These are phyloP conservation scores for Dactylonectria macrodidyma DNA, from an alignment of 2,329 filamentous ascomycete genomes.

Conservation along the genomic window DNA sequence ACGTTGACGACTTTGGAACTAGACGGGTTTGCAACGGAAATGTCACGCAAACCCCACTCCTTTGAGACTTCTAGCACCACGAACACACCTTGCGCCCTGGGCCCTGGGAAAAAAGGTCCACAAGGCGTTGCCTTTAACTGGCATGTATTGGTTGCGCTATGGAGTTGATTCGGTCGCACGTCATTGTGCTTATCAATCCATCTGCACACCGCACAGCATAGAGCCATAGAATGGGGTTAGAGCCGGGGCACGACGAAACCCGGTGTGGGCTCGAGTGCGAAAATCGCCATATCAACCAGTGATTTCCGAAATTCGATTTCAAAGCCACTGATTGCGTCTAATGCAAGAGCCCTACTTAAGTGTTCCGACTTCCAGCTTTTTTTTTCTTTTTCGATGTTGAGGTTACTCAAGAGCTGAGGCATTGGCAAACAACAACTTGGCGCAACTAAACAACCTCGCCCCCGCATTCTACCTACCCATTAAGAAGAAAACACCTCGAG, in stretches of 20 bases:
- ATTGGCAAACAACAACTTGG: neutral
- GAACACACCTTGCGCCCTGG: neutral
- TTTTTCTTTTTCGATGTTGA: too few species aligned
- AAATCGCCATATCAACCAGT: neutral
- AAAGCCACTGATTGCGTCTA: neutral
- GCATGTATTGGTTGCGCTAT: conserved; percentile 5
- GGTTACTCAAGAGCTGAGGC: neutral
- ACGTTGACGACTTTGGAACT: neutral
- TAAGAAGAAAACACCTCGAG: neutral
- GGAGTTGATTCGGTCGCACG: conserved; percentile 17
- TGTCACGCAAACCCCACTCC: neutral
- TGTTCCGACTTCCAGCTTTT: neutral
- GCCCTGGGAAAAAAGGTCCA: neutral
- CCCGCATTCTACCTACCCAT: neutral
- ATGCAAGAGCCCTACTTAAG: conserved; percentile 6
- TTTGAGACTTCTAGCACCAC: neutral
- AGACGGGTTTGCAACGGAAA: neutral
- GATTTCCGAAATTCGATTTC: neutral
- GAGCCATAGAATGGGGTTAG: conserved; percentile 16
- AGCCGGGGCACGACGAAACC: neutral
- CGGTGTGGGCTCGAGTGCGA: neutral
- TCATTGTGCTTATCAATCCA: conserved; percentile 30
- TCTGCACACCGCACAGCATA: neutral
- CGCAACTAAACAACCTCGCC: neutral
- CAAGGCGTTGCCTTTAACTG: neutral